Conservation (phyloP, 2,329 filamentous ascomycete species). For the Xylaria sp. region DNA sequence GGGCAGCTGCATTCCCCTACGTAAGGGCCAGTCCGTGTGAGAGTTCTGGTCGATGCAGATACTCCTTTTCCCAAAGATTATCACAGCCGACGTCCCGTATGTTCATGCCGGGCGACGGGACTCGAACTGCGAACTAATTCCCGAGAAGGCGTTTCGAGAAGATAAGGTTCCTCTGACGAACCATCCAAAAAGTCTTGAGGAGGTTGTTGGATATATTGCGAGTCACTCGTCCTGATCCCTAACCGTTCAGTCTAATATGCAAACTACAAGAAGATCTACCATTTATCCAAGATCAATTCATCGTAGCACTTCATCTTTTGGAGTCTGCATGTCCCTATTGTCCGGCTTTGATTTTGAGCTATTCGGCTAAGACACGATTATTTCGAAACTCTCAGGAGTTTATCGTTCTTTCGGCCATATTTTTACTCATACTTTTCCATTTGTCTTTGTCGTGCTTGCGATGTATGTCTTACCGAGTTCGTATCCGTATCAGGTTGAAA, state of each 20-base stretch:
- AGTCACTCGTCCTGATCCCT: not conserved
- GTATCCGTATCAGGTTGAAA: conserved; percentile 22
- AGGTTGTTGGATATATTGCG: not conserved
- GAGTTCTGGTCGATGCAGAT: not conserved
- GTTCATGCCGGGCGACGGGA: not conserved
- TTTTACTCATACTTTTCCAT: not conserved
- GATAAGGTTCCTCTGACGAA: not conserved
- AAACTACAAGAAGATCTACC: not conserved
- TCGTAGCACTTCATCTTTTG: not conserved
- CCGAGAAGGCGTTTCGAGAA: not conserved
- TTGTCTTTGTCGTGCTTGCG: not conserved
- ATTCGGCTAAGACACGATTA: not conserved
- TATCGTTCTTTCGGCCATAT: not conserved
- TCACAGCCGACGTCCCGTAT: too few species aligned
- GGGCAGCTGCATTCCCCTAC: too few species aligned
- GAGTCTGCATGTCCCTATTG: not conserved
- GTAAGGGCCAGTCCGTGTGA: too few species aligned
- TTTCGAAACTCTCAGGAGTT: not conserved
- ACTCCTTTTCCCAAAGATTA: too few species aligned
- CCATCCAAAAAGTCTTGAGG: not conserved
- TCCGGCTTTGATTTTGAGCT: not conserved
- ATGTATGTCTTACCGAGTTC: not conserved
- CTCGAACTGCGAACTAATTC: not conserved
- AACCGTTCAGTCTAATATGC: not conserved
- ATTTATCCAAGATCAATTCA: too few species aligned